Percentiles rank a stretch among this genome's conserved stretches.
Evolutionary conservation across 2,329 filamentous ascomycete genomes (phyloP).

Genomic region (Neofusicoccum ribis): DNA sequence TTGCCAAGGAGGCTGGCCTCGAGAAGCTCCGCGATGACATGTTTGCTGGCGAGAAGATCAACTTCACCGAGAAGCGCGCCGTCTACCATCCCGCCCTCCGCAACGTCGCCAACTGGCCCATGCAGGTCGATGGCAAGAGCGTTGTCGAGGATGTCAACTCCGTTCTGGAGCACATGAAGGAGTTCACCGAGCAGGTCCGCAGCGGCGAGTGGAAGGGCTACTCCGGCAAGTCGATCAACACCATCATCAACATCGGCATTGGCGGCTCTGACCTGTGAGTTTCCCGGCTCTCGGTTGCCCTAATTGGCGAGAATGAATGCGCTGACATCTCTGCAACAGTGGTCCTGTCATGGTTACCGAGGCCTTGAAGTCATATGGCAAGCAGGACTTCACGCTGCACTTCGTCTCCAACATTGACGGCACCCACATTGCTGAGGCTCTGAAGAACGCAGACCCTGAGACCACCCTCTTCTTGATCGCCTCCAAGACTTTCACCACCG

Average conservation of each 20-base stretch:
- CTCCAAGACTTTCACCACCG: conserved; percentile 99
- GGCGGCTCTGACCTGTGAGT: conserved; percentile 96
- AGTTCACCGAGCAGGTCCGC: conserved; percentile 92
- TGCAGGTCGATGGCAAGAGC: conserved; percentile 85
- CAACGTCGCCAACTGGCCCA: conserved; percentile 79
- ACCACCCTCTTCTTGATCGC: conserved; percentile 98
- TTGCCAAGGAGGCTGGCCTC: conserved; percentile 86
- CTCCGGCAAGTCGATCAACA: conserved; percentile 95
- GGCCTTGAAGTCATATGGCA: conserved; percentile 91
- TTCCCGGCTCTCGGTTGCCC: too few species aligned
- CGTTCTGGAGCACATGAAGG: conserved; percentile 96
- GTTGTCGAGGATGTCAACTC: conserved; percentile 91
- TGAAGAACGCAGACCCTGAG: conserved; percentile 86
- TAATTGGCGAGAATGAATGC: too few species aligned
- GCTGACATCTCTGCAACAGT: conserved; percentile 45
- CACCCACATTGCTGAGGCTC: conserved; percentile 93
- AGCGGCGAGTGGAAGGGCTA: conserved; percentile 96
- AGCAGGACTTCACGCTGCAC: conserved; percentile 83
- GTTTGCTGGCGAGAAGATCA: conserved; percentile 98
- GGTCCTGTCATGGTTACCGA: conserved; percentile 99
- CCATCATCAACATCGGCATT: conserved; percentile 96
- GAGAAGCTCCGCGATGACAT: conserved; percentile 95
- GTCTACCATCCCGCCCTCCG: conserved; percentile 94
- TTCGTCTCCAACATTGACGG: conserved; percentile 99
- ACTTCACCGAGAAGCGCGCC: conserved; percentile 95